Evolutionary conservation across 352 stramenopile genomes (phyloP).

Genomic region (Pythium pyrilobum): DNA sequence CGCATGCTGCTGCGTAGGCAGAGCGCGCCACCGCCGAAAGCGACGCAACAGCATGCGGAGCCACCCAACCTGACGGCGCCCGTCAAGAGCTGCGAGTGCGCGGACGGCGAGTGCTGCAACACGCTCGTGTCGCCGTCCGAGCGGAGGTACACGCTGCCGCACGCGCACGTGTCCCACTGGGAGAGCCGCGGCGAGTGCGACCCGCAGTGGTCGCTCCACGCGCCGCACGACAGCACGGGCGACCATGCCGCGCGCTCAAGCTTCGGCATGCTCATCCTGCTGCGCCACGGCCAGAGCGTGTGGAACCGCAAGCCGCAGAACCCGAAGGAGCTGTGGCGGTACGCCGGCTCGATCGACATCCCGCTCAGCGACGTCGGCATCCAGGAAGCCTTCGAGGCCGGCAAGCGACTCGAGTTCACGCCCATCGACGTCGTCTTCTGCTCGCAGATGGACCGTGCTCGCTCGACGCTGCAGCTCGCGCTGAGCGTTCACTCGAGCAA

Average conservation of each 20-base stretch:
- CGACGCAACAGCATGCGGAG: too few relatives aligned
- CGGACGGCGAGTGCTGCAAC: conserved; percentile 75
- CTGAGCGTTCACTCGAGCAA: conserved; percentile 78
- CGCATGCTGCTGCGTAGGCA: conserved; percentile 11
- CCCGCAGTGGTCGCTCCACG: conserved; percentile 48
- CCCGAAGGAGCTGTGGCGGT: conserved; percentile 72
- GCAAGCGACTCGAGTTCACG: conserved; percentile 67
- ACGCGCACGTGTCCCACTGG: conserved; percentile 69
- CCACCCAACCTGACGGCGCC: neutral
- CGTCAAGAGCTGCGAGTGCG: conserved; percentile 43
- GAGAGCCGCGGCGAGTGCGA: conserved; percentile 53
- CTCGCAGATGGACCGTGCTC: conserved; percentile 81
- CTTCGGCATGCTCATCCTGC: conserved; percentile 72
- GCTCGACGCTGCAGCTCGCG: conserved; percentile 69
- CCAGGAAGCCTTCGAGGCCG: conserved; percentile 75
- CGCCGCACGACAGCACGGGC: conserved; percentile 19
- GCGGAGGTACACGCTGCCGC: conserved; percentile 65
- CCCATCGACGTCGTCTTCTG: conserved; percentile 82
- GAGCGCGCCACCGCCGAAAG: neutral
- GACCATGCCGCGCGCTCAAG: conserved; percentile 30
- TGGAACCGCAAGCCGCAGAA: conserved; percentile 80
- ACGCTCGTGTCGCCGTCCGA: conserved; percentile 42
- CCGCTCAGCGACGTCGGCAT: conserved; percentile 75
- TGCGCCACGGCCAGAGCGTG: conserved; percentile 82
- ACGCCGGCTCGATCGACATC: conserved; percentile 81